phyloP scores from a whole-genome alignment of 73 alveolate species.

The Paramecium caudatum region DNA sequence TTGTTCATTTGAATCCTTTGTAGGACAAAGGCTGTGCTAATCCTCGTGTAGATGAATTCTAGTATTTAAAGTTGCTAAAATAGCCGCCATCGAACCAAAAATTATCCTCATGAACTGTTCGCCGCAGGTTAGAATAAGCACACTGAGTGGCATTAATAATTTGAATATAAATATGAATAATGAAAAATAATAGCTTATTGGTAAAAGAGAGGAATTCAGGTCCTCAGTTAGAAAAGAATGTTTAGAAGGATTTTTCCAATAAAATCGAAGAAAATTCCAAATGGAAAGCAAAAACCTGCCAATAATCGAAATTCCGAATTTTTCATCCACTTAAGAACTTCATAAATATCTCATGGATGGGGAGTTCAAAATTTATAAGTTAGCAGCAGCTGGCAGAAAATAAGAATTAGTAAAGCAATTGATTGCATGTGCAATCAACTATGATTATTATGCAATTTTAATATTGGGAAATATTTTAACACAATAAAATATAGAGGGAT shows the following conservation, averaged over 20 bases:
- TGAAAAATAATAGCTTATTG: constrained; percentile 19
- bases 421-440: not conserved
- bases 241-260: not conserved
- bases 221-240: constrained; percentile 20
- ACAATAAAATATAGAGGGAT: not conserved
- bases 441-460: constrained; percentile 2
- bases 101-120: not conserved
- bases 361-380: not conserved
- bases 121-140: not conserved
- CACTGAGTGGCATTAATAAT: not conserved
- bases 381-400: not conserved
- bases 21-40: not conserved
- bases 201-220: constrained; percentile 15
- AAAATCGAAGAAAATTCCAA: not conserved
- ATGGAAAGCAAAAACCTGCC: not conserved
- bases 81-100: not conserved
- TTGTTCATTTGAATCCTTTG: constrained; percentile 5
- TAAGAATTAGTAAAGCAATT: not conserved
- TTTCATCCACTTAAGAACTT: constrained; percentile 19
- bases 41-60: not conserved
- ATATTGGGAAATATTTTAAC: constrained; percentile 18
- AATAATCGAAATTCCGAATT: constrained; percentile 11
- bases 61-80: too few species aligned
- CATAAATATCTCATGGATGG: constrained; percentile 19
- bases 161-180: constrained; percentile 45